phyloP scores from a whole-genome alignment of 148 eudicot genomes.

The Cornus kousa region DNA sequence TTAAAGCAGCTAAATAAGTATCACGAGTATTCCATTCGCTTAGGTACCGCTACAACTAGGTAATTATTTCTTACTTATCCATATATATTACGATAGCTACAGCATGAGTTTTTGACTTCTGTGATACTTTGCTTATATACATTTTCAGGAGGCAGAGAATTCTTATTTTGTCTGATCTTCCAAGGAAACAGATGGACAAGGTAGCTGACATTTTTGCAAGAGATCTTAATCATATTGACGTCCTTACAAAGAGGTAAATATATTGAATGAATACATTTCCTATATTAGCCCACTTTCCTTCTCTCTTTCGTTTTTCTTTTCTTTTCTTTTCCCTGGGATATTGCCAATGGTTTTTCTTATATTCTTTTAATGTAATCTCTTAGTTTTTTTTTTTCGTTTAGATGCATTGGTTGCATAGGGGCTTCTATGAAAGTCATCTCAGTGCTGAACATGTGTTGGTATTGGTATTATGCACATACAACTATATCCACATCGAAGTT shows the following conservation, averaged over 20 bases:
- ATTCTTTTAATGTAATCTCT: neutral
- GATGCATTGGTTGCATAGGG: neutral
- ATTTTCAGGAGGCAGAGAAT: constrained; percentile 79
- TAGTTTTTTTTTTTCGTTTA: neutral
- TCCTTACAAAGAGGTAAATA: constrained; percentile 79
- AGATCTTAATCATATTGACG: constrained; percentile 83
- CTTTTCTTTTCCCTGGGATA: no score
- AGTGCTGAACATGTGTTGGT: neutral
- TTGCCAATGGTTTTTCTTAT: neutral
- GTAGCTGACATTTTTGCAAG: constrained; percentile 67
- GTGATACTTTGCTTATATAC: constrained; percentile 2
- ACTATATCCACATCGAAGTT: no score
- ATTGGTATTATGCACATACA: no score
- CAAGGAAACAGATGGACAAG: constrained; percentile 83
- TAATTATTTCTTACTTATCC: constrained; percentile 25
- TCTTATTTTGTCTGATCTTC: constrained; percentile 86
- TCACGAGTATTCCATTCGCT: constrained; percentile 84
- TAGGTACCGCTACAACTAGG: constrained; percentile 92
- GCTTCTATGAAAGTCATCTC: neutral
- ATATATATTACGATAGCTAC: neutral
- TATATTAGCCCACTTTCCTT: neutral
- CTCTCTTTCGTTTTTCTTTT: neutral
- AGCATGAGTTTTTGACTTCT: neutral
- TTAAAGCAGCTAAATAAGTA: constrained; percentile 87
- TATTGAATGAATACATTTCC: neutral